A percentile compares a stretch with the other conserved stretches of the same genome.
Conservation (phyloP, 73 alveolate genomes). For the Symbiodinium natans region DNA sequence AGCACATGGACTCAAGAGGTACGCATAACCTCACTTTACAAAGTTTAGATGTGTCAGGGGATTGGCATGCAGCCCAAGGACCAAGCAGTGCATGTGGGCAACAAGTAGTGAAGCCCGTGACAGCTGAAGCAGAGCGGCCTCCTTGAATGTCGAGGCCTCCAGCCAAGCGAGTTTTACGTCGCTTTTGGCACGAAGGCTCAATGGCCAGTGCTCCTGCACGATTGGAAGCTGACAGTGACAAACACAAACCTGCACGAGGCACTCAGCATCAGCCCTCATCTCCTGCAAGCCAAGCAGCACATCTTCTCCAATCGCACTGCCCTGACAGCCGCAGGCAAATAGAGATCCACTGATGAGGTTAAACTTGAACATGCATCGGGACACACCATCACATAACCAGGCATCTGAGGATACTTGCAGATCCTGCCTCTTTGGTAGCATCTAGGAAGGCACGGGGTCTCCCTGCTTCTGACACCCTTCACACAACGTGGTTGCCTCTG, state of each 20-base stretch:
- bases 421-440: too few species aligned
- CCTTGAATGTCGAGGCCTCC: slow-evolving; percentile 50
- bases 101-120: too few species aligned
- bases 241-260: neutral
- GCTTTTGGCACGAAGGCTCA: slow-evolving; percentile 38
- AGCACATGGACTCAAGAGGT: neutral
- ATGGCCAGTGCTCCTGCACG: slow-evolving; percentile 52
- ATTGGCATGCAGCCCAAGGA: too few species aligned
- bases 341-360: too few species aligned
- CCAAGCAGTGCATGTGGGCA: too few species aligned
- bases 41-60: too few species aligned
- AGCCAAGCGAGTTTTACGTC: slow-evolving; percentile 28
- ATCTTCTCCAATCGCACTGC: slow-evolving; percentile 73
- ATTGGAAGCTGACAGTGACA: neutral
- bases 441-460: too few species aligned
- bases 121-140: neutral
- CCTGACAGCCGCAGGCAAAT: neutral
- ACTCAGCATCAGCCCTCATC: neutral
- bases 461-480: neutral
- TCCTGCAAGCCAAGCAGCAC: slow-evolving; percentile 53
- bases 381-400: too few species aligned
- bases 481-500: neutral
- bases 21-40: too few species aligned
- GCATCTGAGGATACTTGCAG: too few species aligned
- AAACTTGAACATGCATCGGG: too few species aligned